Percentiles rank a stretch among this genome's conserved stretches.
These are phyloP conservation scores for Podaxis mareebaensis DNA, from an alignment of 768 basidiomycete species.

Conservation along the genomic window DNA sequence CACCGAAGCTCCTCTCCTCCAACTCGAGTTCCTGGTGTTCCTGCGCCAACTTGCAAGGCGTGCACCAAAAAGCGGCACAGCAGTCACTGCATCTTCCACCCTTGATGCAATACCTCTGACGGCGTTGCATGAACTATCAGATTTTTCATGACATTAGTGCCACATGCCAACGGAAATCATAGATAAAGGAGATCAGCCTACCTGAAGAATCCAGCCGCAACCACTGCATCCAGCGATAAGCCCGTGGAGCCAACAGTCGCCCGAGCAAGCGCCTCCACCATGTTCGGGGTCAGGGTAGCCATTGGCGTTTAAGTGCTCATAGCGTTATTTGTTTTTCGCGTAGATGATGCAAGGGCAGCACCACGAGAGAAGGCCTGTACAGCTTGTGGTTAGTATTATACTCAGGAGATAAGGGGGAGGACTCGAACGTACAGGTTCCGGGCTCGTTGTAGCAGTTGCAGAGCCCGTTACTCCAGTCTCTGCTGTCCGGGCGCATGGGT, in stretches of 20 bases:
- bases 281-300: slow-evolving; percentile 39
- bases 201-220: slow-evolving; percentile 42
- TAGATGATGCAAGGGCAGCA: slow-evolving; percentile 45
- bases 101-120: slow-evolving; percentile 46
- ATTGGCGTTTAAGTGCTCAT: slow-evolving; percentile 35
- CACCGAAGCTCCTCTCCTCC: slow-evolving; percentile 41
- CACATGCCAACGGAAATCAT: neutral
- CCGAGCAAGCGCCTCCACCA: slow-evolving; percentile 30
- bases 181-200: slow-evolving; percentile 18
- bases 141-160: neutral
- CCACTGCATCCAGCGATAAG: slow-evolving; percentile 28
- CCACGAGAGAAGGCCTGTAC: slow-evolving; percentile 34
- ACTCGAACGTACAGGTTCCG: slow-evolving; percentile 31
- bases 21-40: slow-evolving; percentile 47
- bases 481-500: slow-evolving; percentile 31
- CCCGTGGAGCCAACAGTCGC: slow-evolving; percentile 41
- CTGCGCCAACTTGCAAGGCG: slow-evolving; percentile 49
- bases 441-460: slow-evolving; percentile 31
- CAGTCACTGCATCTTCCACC: slow-evolving; percentile 46
- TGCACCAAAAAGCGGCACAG: slow-evolving; percentile 39
- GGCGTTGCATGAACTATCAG: slow-evolving; percentile 33
- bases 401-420: neutral
- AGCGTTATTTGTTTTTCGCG: slow-evolving; percentile 39
- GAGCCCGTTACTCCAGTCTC: slow-evolving; percentile 37
- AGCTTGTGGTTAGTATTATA: neutral